Evolutionary conservation across 495 filamentous ascomycete species (phyloP), one percentile per base, ranked within the genome.

Genomic region (Apiosordaria backusii): DNA sequence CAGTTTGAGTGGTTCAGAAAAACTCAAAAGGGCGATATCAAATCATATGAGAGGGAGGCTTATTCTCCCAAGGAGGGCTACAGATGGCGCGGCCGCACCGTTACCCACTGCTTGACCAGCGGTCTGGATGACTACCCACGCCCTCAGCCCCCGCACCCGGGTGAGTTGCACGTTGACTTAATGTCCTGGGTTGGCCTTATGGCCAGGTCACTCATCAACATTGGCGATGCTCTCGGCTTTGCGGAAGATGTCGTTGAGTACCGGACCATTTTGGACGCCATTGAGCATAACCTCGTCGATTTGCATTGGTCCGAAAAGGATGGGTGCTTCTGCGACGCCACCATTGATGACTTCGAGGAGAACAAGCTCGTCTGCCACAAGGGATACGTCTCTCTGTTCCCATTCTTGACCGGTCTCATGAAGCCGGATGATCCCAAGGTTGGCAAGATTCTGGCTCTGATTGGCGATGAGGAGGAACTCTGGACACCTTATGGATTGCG

Each of bases 111-210:
- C 66, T 82, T 99, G 64, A 95, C 95, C 19, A 97, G 92, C 45
- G 95, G 95, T 13, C 83, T 98, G 10, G 95, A 99, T 72, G 95
- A 99, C 77, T 98, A 98, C 75, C 95, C 95, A 57, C 88, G 95
- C 52, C 83, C 96, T 23, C 93, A 96, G 72, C 95, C 95, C 7
- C 95, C 95, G n/a, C 95, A 99, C 77, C 95, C 95, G 2, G 96
- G 93, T 72, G 95, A 99, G 85, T 85, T 99, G 67, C 94, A 99
- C 75, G 89, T 94, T 50, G 95, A 99, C 79, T 83, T 97, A 26
- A 89, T 98, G 69, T 93, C 90, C 57, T 99, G 95, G 95, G 89
- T 99, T 83, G 96, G 94, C 50, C 87, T 96, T 84, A 96, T 96
- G 91, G 90, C 92, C 29, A 85, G 89, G 61, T 86, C 88, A 25